Base-by-base conservation (phyloP, 352 stramenopile genomes). In the Globisporangium irregulare region DNA sequence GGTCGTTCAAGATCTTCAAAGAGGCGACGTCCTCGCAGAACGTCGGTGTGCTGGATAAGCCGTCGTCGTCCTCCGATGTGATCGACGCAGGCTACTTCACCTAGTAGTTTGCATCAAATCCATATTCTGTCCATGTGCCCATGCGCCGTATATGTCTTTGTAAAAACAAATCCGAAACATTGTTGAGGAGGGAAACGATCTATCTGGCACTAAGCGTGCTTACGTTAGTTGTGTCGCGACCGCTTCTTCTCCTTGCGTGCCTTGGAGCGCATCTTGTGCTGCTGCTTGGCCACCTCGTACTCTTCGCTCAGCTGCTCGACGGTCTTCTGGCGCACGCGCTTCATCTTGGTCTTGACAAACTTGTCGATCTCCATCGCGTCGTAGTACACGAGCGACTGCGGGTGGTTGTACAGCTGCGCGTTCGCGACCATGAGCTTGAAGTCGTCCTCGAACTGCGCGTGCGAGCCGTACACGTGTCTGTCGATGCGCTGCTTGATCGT, bases 41-140 rank as follows among this genome's bases (percentile, higher is more conserved):
- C 60, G 87, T 91, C 70, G 84, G 81, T 15, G 77, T 92, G 55
- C 70, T 92, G 56, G 84, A 91, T 27, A 92, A 83, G 66, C 86
- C 86, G 71, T 75, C 86, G 68, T 75, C 78, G 25, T 92, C 86
- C 51, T 85, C 76, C 43, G 88, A 95, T 64, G 80, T 89, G 50
- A 88, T 95, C 59, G 88, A 95, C 58, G 86, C 88, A 15, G 88
- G 88, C 46, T 95, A 95, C 77, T 95, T 95, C 63, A 95, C 88
- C 22, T 94, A 82, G 78, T 22, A 32, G 36, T 57, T 20, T 18
- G 53, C 9, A 36, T 36, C 24, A 25, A 60, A 36, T 27, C 27
- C 34, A 43, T 43, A 59, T 51, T 46, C 24, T 22, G 12, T 61
- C 56, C 54, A 46, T 69, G 25, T 58, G 29, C 22, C 20, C 20